Percentiles rank a stretch among this genome's conserved stretches.
Evolutionary conservation across 73 alveolate species (phyloP).

Genomic region (Breviolum minutum): DNA sequence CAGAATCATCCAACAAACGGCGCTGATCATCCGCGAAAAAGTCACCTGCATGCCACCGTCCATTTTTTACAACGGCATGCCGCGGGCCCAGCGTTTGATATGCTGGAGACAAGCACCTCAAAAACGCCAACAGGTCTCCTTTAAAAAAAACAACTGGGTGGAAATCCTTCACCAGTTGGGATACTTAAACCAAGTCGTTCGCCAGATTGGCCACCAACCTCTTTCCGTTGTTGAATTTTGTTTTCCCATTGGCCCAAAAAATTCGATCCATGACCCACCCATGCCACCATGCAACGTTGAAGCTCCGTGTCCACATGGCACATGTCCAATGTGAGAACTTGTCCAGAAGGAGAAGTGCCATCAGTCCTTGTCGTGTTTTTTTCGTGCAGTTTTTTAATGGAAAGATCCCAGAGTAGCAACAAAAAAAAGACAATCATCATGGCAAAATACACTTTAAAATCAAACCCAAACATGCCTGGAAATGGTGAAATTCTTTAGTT

Average conservation of each 20-base stretch:
- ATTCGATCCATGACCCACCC: not conserved
- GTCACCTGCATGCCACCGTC: not conserved
- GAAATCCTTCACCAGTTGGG: not conserved
- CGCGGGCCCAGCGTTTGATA: slow-evolving; percentile 77
- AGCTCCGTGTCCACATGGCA: slow-evolving; percentile 2
- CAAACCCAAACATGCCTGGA: no score
- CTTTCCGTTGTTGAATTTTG: not conserved
- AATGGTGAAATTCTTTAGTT: no score
- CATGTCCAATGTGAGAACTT: slow-evolving; percentile 16
- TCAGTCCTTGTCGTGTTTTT: slow-evolving; percentile 2
- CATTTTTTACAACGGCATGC: not conserved
- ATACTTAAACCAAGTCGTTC: not conserved
- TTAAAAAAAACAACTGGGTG: not conserved
- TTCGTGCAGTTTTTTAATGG: not conserved
- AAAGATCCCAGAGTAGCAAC: not conserved
- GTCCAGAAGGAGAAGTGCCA: slow-evolving; percentile 3
- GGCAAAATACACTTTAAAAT: not conserved
- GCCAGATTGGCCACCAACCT: not conserved
- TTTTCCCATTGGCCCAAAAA: not conserved
- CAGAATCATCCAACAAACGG: no score
- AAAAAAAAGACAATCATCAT: not conserved
- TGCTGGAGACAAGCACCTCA: not conserved
- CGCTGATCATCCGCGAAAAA: no score
- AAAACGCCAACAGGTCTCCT: not conserved
- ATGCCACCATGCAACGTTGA: slow-evolving; percentile 10